phyloP scores from a whole-genome alignment of 2,329 filamentous ascomycete species.

The Stachybotrys echinatus region DNA sequence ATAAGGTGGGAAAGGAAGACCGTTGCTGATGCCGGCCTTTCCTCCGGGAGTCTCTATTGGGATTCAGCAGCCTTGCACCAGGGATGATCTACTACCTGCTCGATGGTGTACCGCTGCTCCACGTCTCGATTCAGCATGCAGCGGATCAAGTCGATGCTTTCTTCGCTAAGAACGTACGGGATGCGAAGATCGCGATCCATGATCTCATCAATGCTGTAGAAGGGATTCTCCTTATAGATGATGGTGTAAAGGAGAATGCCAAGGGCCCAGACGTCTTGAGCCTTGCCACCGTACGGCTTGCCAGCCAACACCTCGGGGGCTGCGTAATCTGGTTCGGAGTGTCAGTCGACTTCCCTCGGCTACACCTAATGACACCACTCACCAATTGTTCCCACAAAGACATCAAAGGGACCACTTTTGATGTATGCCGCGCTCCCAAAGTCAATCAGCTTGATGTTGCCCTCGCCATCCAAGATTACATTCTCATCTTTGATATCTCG shows the following conservation, averaged over 20 bases:
- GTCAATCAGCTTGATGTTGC: conserved; percentile 93
- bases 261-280: conserved; percentile 97
- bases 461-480: conserved; percentile 90
- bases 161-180: conserved; percentile 82
- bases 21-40: too few relatives aligned
- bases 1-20: background rate
- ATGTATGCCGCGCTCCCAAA: conserved; percentile 98
- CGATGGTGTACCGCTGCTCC: conserved; percentile 75
- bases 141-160: conserved; percentile 86
- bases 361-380: conserved; percentile 25
- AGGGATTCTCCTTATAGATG: conserved; percentile 98
- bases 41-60: conserved; percentile 3
- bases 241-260: conserved; percentile 98
- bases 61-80: conserved; percentile 52
- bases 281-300: conserved; percentile 86
- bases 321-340: conserved; percentile 73
- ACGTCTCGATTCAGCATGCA: conserved; percentile 92
- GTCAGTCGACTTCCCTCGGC: background rate
- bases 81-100: conserved; percentile 81
- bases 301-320: conserved; percentile 96
- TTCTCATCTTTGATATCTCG: conserved; percentile 99
- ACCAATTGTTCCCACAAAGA: conserved; percentile 99
- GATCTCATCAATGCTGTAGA: conserved; percentile 98
- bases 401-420: conserved; percentile 96
- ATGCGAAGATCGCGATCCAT: conserved; percentile 94